Evolutionary conservation across 179 eudicot species (phyloP).

Genomic region (Corrigiola litoralis): DNA sequence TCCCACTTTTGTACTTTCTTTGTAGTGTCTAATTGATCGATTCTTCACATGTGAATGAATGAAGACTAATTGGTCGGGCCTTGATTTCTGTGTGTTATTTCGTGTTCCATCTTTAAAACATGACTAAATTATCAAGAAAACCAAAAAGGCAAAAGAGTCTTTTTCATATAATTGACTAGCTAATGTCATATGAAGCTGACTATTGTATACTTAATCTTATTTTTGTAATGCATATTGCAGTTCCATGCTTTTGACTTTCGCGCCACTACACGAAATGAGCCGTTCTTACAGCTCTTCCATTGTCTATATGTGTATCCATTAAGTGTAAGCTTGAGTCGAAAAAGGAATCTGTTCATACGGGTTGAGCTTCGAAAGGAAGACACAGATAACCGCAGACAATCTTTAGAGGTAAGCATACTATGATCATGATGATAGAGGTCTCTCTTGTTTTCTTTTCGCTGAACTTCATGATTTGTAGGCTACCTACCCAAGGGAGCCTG

Average conservation of each 20-base stretch:
- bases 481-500: constrained; percentile 88
- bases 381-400: constrained; percentile 78
- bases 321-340: constrained; percentile 86
- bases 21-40: too few relatives aligned
- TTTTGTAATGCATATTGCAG: constrained; percentile 38
- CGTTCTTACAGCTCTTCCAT: constrained; percentile 95
- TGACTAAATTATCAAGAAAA: background rate
- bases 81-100: too few relatives aligned
- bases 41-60: too few relatives aligned
- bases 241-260: constrained; percentile 99
- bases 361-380: constrained; percentile 97
- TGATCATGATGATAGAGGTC: constrained; percentile 2
- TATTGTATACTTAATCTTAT: constrained; percentile 2
- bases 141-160: background rate
- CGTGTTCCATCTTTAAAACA: too few relatives aligned
- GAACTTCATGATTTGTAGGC: constrained; percentile 44
- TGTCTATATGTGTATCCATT: constrained; percentile 96
- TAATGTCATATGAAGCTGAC: constrained; percentile 9
- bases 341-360: constrained; percentile 89
- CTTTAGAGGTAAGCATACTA: constrained; percentile 59
- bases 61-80: too few relatives aligned
- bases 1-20: too few relatives aligned
- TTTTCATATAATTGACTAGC: background rate
- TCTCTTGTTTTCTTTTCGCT: background rate
- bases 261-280: constrained; percentile 89